Base-by-base conservation (phyloP, 176 grass and related monocot genomes). In the Leersia perrieri region DNA sequence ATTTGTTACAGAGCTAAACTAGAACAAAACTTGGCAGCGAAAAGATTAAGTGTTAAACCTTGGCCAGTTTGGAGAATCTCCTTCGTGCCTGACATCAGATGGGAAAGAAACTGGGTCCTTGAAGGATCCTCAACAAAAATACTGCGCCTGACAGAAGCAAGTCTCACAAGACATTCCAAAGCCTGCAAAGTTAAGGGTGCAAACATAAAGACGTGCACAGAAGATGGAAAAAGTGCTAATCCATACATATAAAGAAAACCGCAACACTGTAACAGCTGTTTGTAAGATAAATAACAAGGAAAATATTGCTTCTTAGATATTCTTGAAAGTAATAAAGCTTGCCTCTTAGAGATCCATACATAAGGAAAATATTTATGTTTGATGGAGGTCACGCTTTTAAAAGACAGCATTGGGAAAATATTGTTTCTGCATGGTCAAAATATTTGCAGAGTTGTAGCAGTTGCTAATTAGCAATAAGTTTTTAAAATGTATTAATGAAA, bases 51-150 rank as follows among this genome's bases (percentile, higher is more conserved):
- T 63, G 57, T 68, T 81, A 70, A 73, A 97, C 97, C 97, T 99
- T 95, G 90, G 82, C 97, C 97, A 51, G 87, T 99, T 91, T 93
- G 90, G 66, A 99, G 90, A 84, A 99, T 99, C 85, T 99, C 97
- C 84, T 93, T 95, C 16, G 97, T 99, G 79, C 97, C 97, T 70
- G 79, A 76, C 97, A 99, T 99, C 60, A 99, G 68, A 91, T 99
- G 90, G 80, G 84, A 89, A 58, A 99, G 88, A 86, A 90, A 99
- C 45, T 90, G 93, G 47, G 84, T 90, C 69, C 97, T 89, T 53
- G 89, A 83, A 70, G 90, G 71, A 33, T 99, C 97, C 79, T 99
- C 97, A 60, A 88, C 85, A 88, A 96, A 99, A 80, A 99, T 87
- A 78, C 92, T 95, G 15, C 97, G 92, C 63, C 97, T 83, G 49